Evolutionary conservation across 768 basidiomycete species (phyloP), one percentile per base, ranked within the genome.

Genomic region (Melanogaster broomeanus): DNA sequence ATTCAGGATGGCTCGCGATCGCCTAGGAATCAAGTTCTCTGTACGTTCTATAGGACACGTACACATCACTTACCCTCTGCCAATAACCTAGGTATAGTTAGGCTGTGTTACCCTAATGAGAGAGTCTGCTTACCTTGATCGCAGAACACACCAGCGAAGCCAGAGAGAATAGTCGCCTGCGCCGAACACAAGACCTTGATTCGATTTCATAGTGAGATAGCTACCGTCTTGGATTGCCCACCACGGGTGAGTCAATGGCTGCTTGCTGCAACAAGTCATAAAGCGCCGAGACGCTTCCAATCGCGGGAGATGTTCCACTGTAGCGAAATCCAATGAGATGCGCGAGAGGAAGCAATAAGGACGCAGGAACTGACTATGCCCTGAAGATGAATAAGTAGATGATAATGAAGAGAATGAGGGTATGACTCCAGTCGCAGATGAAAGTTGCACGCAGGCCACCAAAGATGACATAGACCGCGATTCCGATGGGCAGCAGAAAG

Each of bases 141-240:
- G 52, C 77, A 79, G 50, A 79, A 78, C 1, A 80, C 70, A 1
- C 78, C 77, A 0, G 77, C 63, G 51, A 79, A 77, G 6, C 78
- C 75, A 45, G 73, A 72, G 19, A 69, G 48, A 24, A 76, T 65
- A 2, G 64, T 65, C 6, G 71, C 67, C n/a, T 18, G 70, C 70
- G 47, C 74, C 76, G 39, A 77, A 76, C 12, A 77, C 70, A 19
- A 78, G 60, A 6, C 71, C 76, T 50, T 74, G 70, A 38, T 75
- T 72, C 15, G 79, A 80, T 55, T 79, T 79, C 76, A 84, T 78
- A 0, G 82, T 83, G 30, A 82, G 52, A 56, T 82, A 83, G 45
- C 77, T 78, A 6, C 82, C 80, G 15, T 72, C 67, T 38, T 71
- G 55, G n/a, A 54, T 81, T 83, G 8, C 82, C 80, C 0, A 52